Conservation (phyloP, 768 basidiomycete genomes). For the Pisolithus sp. region DNA sequence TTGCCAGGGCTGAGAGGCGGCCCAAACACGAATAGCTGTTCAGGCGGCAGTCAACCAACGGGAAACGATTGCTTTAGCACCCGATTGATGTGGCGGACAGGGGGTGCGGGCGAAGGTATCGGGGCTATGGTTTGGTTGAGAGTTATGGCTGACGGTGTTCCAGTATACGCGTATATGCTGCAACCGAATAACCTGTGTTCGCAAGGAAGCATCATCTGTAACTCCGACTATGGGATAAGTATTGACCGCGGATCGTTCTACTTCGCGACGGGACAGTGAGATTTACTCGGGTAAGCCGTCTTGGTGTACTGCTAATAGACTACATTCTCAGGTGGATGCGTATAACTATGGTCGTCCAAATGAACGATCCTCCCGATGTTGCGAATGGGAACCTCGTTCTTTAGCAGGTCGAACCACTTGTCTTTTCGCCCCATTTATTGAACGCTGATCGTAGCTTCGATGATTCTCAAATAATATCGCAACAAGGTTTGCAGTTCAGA, state of each 20-base stretch:
- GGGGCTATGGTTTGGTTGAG: neutral
- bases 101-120: conserved; percentile 65
- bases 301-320: neutral
- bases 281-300: conserved; percentile 8
- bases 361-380: conserved; percentile 60
- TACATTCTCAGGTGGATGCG: conserved; percentile 51
- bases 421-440: neutral
- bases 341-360: conserved; percentile 66
- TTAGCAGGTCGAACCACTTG: conserved; percentile 43
- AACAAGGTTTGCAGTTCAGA: conserved; percentile 61
- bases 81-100: conserved; percentile 69
- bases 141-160: conserved; percentile 2
- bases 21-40: conserved; percentile 53
- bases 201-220: conserved; percentile 52
- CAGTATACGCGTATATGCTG: conserved; percentile 81
- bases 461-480: conserved; percentile 53
- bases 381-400: conserved; percentile 73
- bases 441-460: conserved; percentile 46
- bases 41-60: conserved; percentile 57
- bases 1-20: conserved; percentile 74
- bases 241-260: conserved; percentile 60
- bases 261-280: conserved; percentile 60
- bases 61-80: conserved; percentile 69
- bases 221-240: conserved; percentile 73
- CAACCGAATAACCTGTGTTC: conserved; percentile 54